Evolutionary conservation across 108 stramenopile species (phyloP), one percentile per base, ranked within the genome.

Genomic region (Asterionellopsis glacialis): DNA sequence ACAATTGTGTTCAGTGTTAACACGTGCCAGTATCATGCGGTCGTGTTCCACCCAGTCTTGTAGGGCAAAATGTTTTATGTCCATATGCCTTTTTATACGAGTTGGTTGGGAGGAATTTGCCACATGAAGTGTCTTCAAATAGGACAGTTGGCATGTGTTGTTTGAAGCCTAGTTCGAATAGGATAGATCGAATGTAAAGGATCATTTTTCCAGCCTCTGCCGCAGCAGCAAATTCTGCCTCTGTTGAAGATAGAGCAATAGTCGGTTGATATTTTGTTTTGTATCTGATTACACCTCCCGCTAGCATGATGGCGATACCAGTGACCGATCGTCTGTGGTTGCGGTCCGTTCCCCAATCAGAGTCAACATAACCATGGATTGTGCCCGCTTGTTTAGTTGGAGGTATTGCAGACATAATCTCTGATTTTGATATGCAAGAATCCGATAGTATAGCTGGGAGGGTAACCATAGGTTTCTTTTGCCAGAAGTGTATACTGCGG

Each of bases 61-160:
- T n/a, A n/a, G n/a, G n/a, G n/a, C n/a, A n/a, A n/a, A n/a, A n/a
- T n/a, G n/a, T n/a, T n/a, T n/a, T n/a, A n/a, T n/a, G n/a, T n/a
- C n/a, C n/a, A n/a, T n/a, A 40, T 77, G 76, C 2, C 67, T 41
- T 16, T 67, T 59, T 3, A 63, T 40, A 11, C 25, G 24, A 13
- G 73, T 79, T 15, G 70, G 74, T 59, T 53, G 44, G 9, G 41
- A 41, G 19, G 64, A 27, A 40, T 75, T 75, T 16, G 63, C 65
- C 53, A 77, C 45, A 1, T 25, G 11, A 39, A 61, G 41, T 10
- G 63, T n/a, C n/a, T n/a, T n/a, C n/a, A 16, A 54, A 28, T 38
- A 70, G 45, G 14, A 23, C 48, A 44, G 54, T 63, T 19, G 69
- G 69, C 2, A 14, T 19, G 9, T 15, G 11, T 41, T 57, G 53